Evolutionary conservation across 2,329 filamentous ascomycete genomes (phyloP), one percentile per base, ranked within the genome.

Genomic region (Penicillium paneum): DNA sequence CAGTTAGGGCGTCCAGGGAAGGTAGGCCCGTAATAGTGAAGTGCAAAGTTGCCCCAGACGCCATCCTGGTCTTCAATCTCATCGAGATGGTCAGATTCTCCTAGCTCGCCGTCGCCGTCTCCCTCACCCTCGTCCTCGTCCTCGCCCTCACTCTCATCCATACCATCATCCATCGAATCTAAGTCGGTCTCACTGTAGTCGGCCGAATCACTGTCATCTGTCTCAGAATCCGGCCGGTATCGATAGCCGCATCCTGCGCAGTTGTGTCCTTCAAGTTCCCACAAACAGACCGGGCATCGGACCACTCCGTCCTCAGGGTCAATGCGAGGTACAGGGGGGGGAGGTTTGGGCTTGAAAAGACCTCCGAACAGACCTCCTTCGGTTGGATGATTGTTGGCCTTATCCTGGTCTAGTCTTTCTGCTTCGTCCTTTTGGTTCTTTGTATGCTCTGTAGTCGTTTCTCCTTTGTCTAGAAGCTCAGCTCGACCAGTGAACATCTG

Each of bases 281-380:
- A 83, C 8, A 78, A 71, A 69, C 86, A 89, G 3, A 73, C 59
- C 1, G 85, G 85, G 67, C 86, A 89, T 59, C 85, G 79, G 51
- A 81, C 73, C 17, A 88, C 79, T 32, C 81, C 80, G 66, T 88
- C 85, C 64, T 79, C 78, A 32, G 79, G 72, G 60, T 87, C 84
- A 43, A 77, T 73, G 34, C 84, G 73, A 12, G 81, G 72, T 62
- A 61, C 72, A 54, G 35, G 74, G 55, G 57, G 48, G n/a, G 59
- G 62, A 5, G 36, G 31, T 36, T 63, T 67, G 2, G 62, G 64
- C 43, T 73, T 77, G 68, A 86, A 87, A 54, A 76, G 77, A 24
- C 85, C 86, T 57, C 82, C 82, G 72, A 89, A 89, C 5, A 89
- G 71, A 3, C 86, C 86, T 19, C 81, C 81, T 26, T 71, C 76